Evolutionary conservation across 2,329 filamentous ascomycete genomes (phyloP), one percentile per base, ranked within the genome.

Genomic region (Seiridium unicorne): DNA sequence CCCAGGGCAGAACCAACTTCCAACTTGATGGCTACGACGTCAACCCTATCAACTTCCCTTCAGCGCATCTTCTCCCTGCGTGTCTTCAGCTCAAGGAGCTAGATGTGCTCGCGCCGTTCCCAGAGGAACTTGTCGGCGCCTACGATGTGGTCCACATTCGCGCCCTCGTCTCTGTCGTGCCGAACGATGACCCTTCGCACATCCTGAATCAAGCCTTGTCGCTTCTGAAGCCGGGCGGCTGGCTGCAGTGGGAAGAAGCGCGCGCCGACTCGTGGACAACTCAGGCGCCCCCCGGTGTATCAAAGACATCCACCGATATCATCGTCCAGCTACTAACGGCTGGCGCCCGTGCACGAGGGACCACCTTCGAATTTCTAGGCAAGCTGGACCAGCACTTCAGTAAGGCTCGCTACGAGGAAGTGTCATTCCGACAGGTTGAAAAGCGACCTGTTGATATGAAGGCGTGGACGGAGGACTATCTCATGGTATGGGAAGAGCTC

Each of bases 401-500:
- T 9, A 11, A 60, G 18, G 40, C 57, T n/a, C 63, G 64, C 3
- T 66, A 63, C 18, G 18, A 59, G 3, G 53, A 66, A 2, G 61
- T 65, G 1, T 35, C 34, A 1, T 5, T 62, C 18, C 6, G 44
- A 1, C 44, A 6, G 8, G 1, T 5, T 1, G 35, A 51, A 5
- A 63, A 59, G 6, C 58, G 61, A 1, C 62, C 51, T 42, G 58
- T 61, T 32, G 67, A 69, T 26, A 60, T 62, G 4, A 70, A 68
- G 59, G 66, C 49, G 31, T 70, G 65, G 66, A 69, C 69, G 0
- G 67, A 70, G 3, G 60, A 70, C 40, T 68, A 66, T 44, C 46
- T 70, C 11, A 68, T 70, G 64, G 65, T 69, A 1, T 69, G 67
- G 57, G 63, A 68, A 42, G 68, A 71, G 18, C 54, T 68, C 0